Evolutionary conservation across 495 filamentous ascomycete species (phyloP).

Genomic region (Annulohypoxylon stygium): DNA sequence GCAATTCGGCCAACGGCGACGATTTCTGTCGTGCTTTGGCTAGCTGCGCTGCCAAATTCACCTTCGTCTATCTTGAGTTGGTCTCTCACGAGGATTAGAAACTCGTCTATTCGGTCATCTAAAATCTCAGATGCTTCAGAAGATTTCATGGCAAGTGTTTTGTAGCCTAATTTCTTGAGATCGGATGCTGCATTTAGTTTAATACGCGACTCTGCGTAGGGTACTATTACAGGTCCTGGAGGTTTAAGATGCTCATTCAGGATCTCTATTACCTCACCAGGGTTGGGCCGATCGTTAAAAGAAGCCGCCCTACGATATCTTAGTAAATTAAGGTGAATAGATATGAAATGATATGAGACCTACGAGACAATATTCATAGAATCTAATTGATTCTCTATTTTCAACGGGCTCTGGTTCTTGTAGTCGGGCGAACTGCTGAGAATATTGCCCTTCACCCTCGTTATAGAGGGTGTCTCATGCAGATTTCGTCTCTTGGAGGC

Average conservation of each 20-base stretch:
- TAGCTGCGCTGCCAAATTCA: slow-evolving; percentile 88
- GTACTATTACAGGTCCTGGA: slow-evolving; percentile 78
- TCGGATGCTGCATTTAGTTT: slow-evolving; percentile 86
- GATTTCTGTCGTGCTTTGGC: slow-evolving; percentile 85
- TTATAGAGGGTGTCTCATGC: slow-evolving; percentile 59
- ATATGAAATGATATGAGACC: slow-evolving; percentile 24
- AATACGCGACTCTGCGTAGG: slow-evolving; percentile 80
- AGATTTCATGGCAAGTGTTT: slow-evolving; percentile 91
- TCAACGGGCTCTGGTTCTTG: slow-evolving; percentile 58
- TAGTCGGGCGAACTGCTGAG: slow-evolving; percentile 63
- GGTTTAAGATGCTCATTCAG: slow-evolving; percentile 80
- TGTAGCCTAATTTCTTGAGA: slow-evolving; percentile 89
- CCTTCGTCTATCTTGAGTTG: slow-evolving; percentile 81
- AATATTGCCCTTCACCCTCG: slow-evolving; percentile 59
- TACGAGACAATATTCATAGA: slow-evolving; percentile 56
- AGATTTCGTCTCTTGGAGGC: slow-evolving; percentile 71
- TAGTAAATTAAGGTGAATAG: slow-evolving; percentile 12
- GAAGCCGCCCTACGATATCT: slow-evolving; percentile 59
- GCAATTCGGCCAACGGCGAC: slow-evolving; percentile 92
- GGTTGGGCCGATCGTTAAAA: slow-evolving; percentile 78
- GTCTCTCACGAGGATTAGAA: slow-evolving; percentile 75
- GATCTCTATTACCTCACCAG: slow-evolving; percentile 84
- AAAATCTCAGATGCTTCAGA: slow-evolving; percentile 92
- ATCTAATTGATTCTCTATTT: slow-evolving; percentile 57
- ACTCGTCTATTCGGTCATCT: slow-evolving; percentile 95